Base-by-base conservation (phyloP, 2,329 filamentous ascomycete species). In the Lanzia echinophila region DNA sequence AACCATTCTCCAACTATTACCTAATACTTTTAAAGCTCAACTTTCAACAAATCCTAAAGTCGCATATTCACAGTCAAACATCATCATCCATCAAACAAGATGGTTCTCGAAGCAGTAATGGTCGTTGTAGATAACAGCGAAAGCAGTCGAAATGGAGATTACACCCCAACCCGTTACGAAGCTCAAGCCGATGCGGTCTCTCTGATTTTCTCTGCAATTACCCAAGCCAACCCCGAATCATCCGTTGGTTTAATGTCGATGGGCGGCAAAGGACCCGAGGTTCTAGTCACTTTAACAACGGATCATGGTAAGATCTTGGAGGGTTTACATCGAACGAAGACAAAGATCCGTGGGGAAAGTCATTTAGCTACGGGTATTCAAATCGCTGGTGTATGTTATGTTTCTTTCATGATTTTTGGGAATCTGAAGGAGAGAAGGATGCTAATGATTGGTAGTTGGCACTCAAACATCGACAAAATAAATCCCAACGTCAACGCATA, bases 81-180 rank as follows among this genome's bases (percentile, higher is more conserved):
- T 41, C 48, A 52, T n/a, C 24, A 52, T n/a, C 20, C 36, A 46
- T 42, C 22, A 28, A 41, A 31, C 83, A 91, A 79, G 69, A 99
- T 99, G 94, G 88, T 86, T 75, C 86, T 99, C 74, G 94, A 99
- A 84, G 95, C 94, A 76, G 95, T 95, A 60, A 97, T 99, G 91
- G 89, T 99, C 73, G 86, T 97, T 80, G 90, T 97, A 68, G 94
- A 99, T 81, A 99, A 97, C 80, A 96, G 91, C 78, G 94, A 99
- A 78, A 91, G 88, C 76, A 95, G 90, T 78, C 85, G 94, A 70
- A 99, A 99, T 75, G 94, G 95, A 69, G 94, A 99, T 72, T 81
- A 79, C 71, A 87, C 88, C 68, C 92, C 94, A 56, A 95, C 91
- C 63, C 84, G 94, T 73, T 99, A 91, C 79, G 90, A 96, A 74